Base-by-base conservation (phyloP, 257 asterid species). In the Verbascum thapsus region DNA sequence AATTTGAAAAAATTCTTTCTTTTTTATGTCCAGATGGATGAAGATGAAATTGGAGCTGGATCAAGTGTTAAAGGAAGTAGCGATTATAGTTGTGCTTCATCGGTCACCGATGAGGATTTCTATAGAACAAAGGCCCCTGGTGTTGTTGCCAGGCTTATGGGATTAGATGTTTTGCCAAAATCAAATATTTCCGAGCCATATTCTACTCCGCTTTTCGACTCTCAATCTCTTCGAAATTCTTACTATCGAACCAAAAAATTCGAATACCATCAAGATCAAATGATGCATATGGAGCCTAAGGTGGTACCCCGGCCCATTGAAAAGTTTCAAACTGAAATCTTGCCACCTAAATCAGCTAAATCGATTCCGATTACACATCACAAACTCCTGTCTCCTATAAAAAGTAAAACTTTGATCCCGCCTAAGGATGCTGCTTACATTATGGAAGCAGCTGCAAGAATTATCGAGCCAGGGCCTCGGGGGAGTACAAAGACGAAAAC, bases 91-190 rank as follows among this genome's bases (percentile, higher is more conserved):
- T 82, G 89, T 69, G 77, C 95, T 72, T 87, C 96, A 44, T 94
- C 95, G 0, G 73, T 85, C 47, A 75, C 83, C 6, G 96, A 89
- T 62, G 99, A 92, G 54, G 97, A 89, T 18, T 47, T 76, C 61
- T 74, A 61, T 38, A 81, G 78, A 40, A 66, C 73, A 5, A 85
- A 63, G 68, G 81, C 84, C 12, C 97, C 96, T 0, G 83, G 94
- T 1, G 94, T 94, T 1, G 92, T 90, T 74, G 99, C 96, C n/a
- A 80, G 95, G 66, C 96, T 94, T 22, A 94, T 94, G 99, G 99
- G 99, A 41, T 75, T 94, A 74, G 96, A 94, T 67, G 75, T 84
- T 51, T 61, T 87, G 81, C 96, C 97, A 17, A 81, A 85, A 73
- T 78, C 90, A 20, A 78, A 54, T 56, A 26, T 64, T 16, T 35